phyloP scores from a whole-genome alignment of 345 rosid genomes.

The Euphorbia peplus region DNA sequence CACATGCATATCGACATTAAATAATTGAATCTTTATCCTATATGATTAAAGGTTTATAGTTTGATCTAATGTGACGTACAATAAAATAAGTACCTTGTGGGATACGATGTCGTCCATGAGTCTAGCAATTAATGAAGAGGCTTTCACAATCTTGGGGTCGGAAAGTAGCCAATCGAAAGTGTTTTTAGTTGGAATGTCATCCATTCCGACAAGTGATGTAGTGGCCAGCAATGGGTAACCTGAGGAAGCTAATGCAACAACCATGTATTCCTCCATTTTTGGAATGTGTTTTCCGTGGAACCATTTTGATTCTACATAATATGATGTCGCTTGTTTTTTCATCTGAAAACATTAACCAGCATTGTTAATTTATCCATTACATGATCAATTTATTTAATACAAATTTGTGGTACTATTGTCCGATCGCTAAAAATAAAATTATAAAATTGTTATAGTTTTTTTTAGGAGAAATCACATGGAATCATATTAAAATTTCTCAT shows the following conservation, averaged over 20 bases:
- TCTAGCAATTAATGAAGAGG: not conserved
- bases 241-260: not conserved
- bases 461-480: too few relatives aligned
- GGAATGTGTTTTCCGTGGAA: not conserved
- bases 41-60: too few relatives aligned
- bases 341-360: conserved; percentile 3
- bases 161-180: conserved; percentile 16
- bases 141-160: conserved; percentile 8
- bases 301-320: conserved; percentile 35
- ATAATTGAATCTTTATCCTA: too few relatives aligned
- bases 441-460: too few relatives aligned
- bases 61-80: too few relatives aligned
- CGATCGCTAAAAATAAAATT: too few relatives aligned
- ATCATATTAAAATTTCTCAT: too few relatives aligned
- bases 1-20: too few relatives aligned
- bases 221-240: not conserved
- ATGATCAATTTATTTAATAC: not conserved
- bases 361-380: not conserved
- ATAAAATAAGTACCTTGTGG: not conserved
- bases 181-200: not conserved
- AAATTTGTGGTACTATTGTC: not conserved
- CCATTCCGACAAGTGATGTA: conserved; percentile 16
- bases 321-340: conserved; percentile 9
- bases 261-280: conserved; percentile 15
- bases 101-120: conserved; percentile 20